phyloP scores from a whole-genome alignment of 2,329 filamentous ascomycete genomes.

The Aspergillus neotritici region DNA sequence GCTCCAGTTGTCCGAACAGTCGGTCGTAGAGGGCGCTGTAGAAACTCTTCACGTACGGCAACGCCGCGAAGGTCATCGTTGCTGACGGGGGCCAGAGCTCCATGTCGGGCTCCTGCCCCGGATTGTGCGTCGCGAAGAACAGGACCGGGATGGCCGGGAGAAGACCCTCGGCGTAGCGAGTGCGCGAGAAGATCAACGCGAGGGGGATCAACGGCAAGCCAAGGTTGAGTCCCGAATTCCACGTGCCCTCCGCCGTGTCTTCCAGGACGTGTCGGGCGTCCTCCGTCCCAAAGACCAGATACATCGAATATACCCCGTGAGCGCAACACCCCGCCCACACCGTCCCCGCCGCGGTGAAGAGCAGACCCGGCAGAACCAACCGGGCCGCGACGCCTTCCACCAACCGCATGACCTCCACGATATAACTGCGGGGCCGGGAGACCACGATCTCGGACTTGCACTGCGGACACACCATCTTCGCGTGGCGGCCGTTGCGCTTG shows the following conservation, averaged over 20 bases:
- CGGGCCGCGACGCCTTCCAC: constrained; percentile 53
- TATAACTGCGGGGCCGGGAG: constrained; percentile 64
- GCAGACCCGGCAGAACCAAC: constrained; percentile 60
- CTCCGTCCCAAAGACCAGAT: constrained; percentile 59
- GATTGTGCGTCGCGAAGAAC: constrained; percentile 46
- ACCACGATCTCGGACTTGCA: constrained; percentile 79
- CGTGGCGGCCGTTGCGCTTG: constrained; percentile 45
- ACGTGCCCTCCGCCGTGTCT: constrained; percentile 31
- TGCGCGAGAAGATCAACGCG: constrained; percentile 62
- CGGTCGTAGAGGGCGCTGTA: constrained; percentile 60
- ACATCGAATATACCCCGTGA: constrained; percentile 59
- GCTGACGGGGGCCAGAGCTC: constrained; percentile 62
- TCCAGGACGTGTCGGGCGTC: constrained; percentile 54
- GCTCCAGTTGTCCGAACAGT: constrained; percentile 53
- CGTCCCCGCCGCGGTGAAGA: constrained; percentile 45
- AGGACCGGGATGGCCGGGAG: constrained; percentile 58
- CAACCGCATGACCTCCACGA: constrained; percentile 62
- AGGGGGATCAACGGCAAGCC: constrained; percentile 64
- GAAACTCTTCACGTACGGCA: constrained; percentile 60
- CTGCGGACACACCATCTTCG: constrained; percentile 75
- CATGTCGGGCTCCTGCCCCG: constrained; percentile 45
- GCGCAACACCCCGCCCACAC: constrained; percentile 49
- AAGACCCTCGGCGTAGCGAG: constrained; percentile 57
- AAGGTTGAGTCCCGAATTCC: constrained; percentile 49
- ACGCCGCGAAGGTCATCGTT: constrained; percentile 58